Conservation (phyloP, 257 asterid species). For the Scutellaria baicalensis region DNA sequence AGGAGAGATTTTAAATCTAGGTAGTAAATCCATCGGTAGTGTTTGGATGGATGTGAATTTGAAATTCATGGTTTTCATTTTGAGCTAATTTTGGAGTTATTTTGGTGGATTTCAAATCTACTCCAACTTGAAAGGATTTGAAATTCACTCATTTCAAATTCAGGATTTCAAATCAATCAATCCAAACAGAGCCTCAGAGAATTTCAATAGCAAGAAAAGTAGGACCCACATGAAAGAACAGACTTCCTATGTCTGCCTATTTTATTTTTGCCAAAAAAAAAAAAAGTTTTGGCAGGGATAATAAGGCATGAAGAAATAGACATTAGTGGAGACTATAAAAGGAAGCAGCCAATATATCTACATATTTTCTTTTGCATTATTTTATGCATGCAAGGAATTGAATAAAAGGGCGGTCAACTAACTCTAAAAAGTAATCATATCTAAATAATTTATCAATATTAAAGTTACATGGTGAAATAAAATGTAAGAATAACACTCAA, state of each 20-base stretch:
- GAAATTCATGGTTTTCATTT: too few relatives aligned
- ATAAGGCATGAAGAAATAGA: conserved; percentile 18
- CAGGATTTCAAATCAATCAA: too few relatives aligned
- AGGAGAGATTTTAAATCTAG: too few relatives aligned
- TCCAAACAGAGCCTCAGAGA: too few relatives aligned
- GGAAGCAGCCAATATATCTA: conserved; percentile 10
- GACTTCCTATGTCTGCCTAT: conserved; percentile 4
- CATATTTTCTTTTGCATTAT: conserved; percentile 4
- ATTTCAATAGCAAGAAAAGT: background rate
- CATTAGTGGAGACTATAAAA: conserved; percentile 18
- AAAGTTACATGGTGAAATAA: background rate
- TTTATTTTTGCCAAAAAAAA: background rate
- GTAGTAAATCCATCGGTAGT: too few relatives aligned
- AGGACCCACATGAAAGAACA: background rate
- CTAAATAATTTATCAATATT: background rate
- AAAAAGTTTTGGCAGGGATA: background rate
- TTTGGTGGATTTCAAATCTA: too few relatives aligned
- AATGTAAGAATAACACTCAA: background rate
- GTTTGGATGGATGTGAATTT: too few relatives aligned
- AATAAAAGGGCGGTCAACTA: conserved; percentile 10
- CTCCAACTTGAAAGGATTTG: too few relatives aligned
- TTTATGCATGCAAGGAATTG: background rate
- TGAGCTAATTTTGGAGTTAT: too few relatives aligned
- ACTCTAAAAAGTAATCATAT: background rate
- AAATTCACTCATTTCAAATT: too few relatives aligned